phyloP scores from a whole-genome alignment of 1,284 basidiomycete species.

The Malassezia cuniculi region DNA sequence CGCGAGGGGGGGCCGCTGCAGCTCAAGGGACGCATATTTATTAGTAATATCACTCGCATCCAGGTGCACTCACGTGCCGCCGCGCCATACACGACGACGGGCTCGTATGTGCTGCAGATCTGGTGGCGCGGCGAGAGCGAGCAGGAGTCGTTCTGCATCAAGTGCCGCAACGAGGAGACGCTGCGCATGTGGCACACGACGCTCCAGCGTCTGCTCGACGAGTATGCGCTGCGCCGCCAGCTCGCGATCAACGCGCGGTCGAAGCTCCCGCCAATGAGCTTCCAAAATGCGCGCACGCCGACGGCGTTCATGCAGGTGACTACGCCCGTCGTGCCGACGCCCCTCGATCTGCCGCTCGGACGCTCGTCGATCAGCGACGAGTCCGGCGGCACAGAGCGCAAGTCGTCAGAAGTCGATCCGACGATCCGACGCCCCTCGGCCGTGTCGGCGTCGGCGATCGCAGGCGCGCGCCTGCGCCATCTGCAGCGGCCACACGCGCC shows the following conservation, averaged over 20 bases:
- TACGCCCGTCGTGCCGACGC: constrained; percentile 4
- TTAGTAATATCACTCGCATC: constrained; percentile 83
- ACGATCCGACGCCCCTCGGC: too few relatives aligned
- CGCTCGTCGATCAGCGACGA: too few relatives aligned
- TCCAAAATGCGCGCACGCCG: background rate
- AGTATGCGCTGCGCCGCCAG: constrained; percentile 30
- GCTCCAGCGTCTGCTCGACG: constrained; percentile 72
- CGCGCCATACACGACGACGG: constrained; percentile 18
- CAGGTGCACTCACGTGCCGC: constrained; percentile 46
- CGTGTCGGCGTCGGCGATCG: too few relatives aligned
- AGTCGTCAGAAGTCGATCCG: too few relatives aligned
- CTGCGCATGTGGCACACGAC: constrained; percentile 80
- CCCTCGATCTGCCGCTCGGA: background rate
- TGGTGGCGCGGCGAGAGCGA: constrained; percentile 90
- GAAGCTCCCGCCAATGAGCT: background rate
- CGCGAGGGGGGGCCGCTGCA: too few relatives aligned
- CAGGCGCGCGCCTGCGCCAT: too few relatives aligned
- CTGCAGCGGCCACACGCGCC: too few relatives aligned
- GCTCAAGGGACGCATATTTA: constrained; percentile 90
- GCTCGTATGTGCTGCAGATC: constrained; percentile 55
- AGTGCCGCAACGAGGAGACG: constrained; percentile 83
- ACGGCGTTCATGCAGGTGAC: constrained; percentile 10
- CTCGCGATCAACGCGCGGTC: constrained; percentile 1
- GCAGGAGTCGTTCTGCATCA: constrained; percentile 77
- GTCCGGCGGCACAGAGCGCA: too few relatives aligned